Base-by-base conservation (phyloP, 2,329 filamentous ascomycete species). In the Pseudogymnoascus sp. region DNA sequence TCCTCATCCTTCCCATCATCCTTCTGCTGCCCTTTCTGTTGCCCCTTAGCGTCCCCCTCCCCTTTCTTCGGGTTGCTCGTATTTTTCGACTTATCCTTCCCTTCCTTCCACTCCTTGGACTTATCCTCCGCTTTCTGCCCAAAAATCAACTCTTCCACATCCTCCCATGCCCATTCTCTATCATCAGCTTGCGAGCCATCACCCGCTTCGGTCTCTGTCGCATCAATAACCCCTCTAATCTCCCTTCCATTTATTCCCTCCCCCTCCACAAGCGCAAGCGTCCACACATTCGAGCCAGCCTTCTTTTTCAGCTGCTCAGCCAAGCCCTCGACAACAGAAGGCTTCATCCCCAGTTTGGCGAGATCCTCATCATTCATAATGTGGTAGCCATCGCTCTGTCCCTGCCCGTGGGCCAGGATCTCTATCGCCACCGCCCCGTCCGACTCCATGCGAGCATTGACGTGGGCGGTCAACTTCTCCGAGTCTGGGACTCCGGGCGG, bases 281-380 rank as follows among this genome's bases (percentile, higher is more conserved):
- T 89, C 91, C 92, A 96, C 14, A 86, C 85, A 67, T 86, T 83
- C 6, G 87, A 85, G 2, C 86, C 83, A 0, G 90, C 90, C 42
- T 89, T 72, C 69, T 85, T 82, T 72, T 89, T 81, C 64, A 96
- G 75, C 71, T 90, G 80, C 66, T 86, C 81, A 69, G 83, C 83
- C 72, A 96, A 78, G 53, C 86, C 80, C 68, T 93, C 86, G 2
- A 96, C 80, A 47, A 86, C 80, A 56, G 87, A 81, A 0, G 83
- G 82, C 61, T 72, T 71, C 2, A 73, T 64, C 13, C 88, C 84
- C 50, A 90, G 76, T 69, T 84, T 82, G 70, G 86, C 83, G 38
- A 96, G 78, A 66, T 93, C 86, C 37, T 87, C 84, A 29, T 85
- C 81, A 4, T 81, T 83, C 62, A 91, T 75, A 5, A 56, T 56